phyloP scores from a whole-genome alignment of 441 rosid genomes.

The Syzygium syzygioides region DNA sequence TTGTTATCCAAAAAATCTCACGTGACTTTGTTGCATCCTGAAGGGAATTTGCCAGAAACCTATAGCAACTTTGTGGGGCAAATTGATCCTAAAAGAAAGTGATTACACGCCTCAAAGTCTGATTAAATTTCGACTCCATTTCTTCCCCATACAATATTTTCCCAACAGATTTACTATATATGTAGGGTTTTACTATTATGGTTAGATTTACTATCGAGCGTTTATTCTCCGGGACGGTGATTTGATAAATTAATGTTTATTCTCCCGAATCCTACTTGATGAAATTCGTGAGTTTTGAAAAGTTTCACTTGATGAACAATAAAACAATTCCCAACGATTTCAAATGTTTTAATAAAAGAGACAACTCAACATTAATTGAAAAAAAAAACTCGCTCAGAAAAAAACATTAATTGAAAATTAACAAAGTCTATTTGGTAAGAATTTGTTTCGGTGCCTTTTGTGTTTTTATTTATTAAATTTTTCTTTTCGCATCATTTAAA shows the following conservation, averaged over 20 bases:
- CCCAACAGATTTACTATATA: background rate
- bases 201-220: background rate
- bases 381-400: background rate
- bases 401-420: no score
- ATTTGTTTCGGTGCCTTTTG: background rate
- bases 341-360: background rate
- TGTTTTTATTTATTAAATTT: background rate
- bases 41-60: no score
- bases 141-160: no score
- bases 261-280: no score
- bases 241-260: background rate
- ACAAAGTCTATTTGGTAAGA: background rate
- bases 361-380: background rate
- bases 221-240: background rate
- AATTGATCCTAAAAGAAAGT: no score
- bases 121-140: no score
- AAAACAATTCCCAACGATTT: background rate
- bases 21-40: no score
- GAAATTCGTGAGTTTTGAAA: background rate
- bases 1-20: no score
- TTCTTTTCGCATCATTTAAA: background rate
- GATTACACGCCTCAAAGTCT: no score
- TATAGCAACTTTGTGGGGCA: no score
- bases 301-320: background rate
- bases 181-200: background rate